Base-by-base conservation (phyloP, 2,329 filamentous ascomycete species). In the Curvularia eragrostidis region DNA sequence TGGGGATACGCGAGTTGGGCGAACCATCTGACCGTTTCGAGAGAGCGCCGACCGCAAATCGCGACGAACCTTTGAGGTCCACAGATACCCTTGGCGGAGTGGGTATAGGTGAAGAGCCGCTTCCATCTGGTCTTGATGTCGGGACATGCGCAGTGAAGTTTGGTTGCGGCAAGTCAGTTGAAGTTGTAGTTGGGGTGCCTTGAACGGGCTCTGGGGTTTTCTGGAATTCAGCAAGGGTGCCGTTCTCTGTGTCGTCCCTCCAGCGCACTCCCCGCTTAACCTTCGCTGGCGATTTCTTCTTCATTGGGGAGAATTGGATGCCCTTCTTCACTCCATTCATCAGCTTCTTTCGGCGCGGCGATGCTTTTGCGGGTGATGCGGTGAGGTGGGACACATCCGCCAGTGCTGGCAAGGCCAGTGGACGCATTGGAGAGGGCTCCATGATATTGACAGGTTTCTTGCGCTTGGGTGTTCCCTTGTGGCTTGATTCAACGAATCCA, bases 11-110 rank as follows among this genome's bases (percentile, higher is more conserved):
- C 13, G 85, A 83, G 4, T 85, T 77, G 3, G 90, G 89, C 3
- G 90, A 92, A 50, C 85, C 88, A 44, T 84, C 80, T 1, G 73
- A 67, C 39, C 80, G 87, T 75, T 89, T 90, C 1, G 91, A 87
- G 23, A 98, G 80, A 75, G 97, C 97, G 5, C 94, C 94, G 2
- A 93, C 85, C 68, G 96, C 91, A 79, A 98, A 98, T 42, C 94
- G 86, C 77, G 85, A 90, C 49, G 86, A 85, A 10, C 62, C 83
- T 59, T 84, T 85, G 34, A 87, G 74, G 41, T 89, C 84, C 34
- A 89, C 78, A 2, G 86, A 87, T 0, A 86, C 79, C 51, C 85
- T 80, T 30, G 83, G 86, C 73, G 73, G 85, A 68, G 76, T 82
- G 61, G 77, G 88, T 70, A 84, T 81, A 42, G 82, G 87, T 30